phyloP scores from a whole-genome alignment of 208 protist species.

The Leishmania turanica region DNA sequence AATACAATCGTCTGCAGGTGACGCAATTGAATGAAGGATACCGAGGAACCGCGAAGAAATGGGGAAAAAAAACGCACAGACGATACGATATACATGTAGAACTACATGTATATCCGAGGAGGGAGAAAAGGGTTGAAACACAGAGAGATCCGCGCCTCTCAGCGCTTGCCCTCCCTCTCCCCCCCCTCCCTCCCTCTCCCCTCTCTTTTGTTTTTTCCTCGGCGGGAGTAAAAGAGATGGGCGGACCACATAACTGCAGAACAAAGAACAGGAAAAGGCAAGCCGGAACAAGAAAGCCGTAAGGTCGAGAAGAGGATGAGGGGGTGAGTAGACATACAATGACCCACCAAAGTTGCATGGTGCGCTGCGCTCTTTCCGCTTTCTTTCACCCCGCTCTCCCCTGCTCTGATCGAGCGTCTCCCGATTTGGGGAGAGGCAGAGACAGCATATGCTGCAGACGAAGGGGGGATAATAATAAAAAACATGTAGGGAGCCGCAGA shows the following conservation, averaged over 20 bases:
- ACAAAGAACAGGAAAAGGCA: not conserved
- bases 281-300: not conserved
- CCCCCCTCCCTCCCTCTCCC: not conserved
- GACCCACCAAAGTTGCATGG: not conserved
- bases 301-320: not conserved
- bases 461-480: not conserved
- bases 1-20: not conserved
- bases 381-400: not conserved
- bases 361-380: not conserved
- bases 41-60: not conserved
- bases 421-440: not conserved
- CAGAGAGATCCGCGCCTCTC: not conserved
- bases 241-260: not conserved
- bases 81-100: too few relatives aligned
- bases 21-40: not conserved
- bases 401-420: not conserved
- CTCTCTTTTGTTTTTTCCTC: not conserved
- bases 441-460: not conserved
- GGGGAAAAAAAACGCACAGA: constrained; percentile 4
- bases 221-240: not conserved
- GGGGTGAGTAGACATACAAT: not conserved
- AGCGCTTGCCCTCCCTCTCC: not conserved
- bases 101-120: not conserved
- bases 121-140: constrained; percentile 11
- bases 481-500: not conserved